Conservation (phyloP, 305 asterid genomes). For the Fraxinus xanthoxyloides region DNA sequence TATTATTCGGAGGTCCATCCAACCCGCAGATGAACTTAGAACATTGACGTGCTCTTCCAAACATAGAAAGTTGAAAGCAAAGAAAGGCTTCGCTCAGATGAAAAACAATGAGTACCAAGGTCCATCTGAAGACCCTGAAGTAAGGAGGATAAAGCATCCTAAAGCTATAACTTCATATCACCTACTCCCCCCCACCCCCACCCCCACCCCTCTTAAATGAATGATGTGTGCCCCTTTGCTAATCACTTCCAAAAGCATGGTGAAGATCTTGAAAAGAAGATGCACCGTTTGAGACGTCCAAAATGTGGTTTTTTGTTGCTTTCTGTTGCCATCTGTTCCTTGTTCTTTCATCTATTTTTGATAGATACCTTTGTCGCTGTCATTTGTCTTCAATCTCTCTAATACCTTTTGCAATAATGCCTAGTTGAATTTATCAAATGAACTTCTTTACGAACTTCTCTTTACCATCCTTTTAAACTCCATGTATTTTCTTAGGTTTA, state of each 20-base stretch:
- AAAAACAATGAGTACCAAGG: conserved; percentile 19
- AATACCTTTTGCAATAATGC: background rate
- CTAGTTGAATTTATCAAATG: conserved; percentile 2
- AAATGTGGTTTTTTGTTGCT: background rate
- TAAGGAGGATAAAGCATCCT: conserved; percentile 3
- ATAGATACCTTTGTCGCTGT: background rate
- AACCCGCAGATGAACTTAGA: conserved; percentile 11
- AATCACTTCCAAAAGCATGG: background rate
- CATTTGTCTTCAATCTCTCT: background rate
- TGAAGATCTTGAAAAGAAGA: background rate
- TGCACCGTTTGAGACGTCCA: background rate
- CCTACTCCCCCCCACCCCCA: background rate
- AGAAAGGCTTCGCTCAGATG: conserved; percentile 8
- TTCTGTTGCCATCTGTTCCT: background rate
- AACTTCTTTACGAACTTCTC: background rate
- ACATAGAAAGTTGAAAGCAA: conserved; percentile 21
- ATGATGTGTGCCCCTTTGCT: background rate
- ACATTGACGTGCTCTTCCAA: conserved; percentile 10
- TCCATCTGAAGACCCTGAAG: conserved; percentile 23
- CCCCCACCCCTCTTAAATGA: background rate
- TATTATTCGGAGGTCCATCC: background rate
- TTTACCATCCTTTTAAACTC: background rate
- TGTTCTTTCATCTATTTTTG: background rate
- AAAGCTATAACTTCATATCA: conserved; percentile 18
- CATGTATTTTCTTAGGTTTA: background rate